phyloP scores from a whole-genome alignment of 164 flowering plant species.

The Paratinospora sagittata region DNA sequence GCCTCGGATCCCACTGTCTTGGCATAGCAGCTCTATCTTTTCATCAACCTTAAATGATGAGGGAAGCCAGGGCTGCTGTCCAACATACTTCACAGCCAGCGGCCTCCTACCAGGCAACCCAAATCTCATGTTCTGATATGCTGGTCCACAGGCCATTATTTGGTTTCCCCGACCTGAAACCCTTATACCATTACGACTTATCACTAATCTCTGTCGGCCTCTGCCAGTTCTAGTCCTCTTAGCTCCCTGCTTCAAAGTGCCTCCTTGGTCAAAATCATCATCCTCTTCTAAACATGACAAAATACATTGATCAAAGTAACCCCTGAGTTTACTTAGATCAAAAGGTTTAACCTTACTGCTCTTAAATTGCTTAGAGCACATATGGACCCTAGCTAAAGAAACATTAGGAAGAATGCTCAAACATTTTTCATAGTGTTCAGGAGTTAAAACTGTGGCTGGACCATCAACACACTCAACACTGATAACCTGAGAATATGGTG shows the following conservation, averaged over 20 bases:
- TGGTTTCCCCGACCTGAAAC: slow-evolving; percentile 15
- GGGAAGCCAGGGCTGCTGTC: slow-evolving; percentile 14
- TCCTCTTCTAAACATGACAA: slow-evolving; percentile 62
- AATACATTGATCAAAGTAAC: slow-evolving; percentile 71
- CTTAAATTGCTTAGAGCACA: slow-evolving; percentile 71
- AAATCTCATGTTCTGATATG: slow-evolving; percentile 30
- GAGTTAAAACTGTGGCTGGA: slow-evolving; percentile 73
- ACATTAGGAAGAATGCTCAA: slow-evolving; percentile 38
- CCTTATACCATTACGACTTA: slow-evolving; percentile 22
- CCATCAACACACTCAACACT: slow-evolving; percentile 98
- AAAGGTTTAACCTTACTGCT: slow-evolving; percentile 67
- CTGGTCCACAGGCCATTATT: slow-evolving; percentile 19
- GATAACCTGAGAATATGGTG: slow-evolving; percentile 79
- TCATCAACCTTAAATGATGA: slow-evolving; percentile 42
- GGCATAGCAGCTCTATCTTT: slow-evolving; percentile 72
- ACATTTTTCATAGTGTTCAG: too few relatives aligned
- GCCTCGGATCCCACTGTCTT: slow-evolving; percentile 88
- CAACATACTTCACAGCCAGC: slow-evolving; percentile 29
- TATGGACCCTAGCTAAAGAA: slow-evolving; percentile 42
- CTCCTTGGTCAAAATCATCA: slow-evolving; percentile 39
- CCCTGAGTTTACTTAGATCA: slow-evolving; percentile 67
- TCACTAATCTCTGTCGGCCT: slow-evolving; percentile 29
- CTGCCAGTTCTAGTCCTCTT: slow-evolving; percentile 54
- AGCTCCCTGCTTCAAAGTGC: slow-evolving; percentile 35
- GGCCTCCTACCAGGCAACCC: slow-evolving; percentile 27